Base-by-base conservation (phyloP, 2,329 filamentous ascomycete species). In the Epichloe baconii region DNA sequence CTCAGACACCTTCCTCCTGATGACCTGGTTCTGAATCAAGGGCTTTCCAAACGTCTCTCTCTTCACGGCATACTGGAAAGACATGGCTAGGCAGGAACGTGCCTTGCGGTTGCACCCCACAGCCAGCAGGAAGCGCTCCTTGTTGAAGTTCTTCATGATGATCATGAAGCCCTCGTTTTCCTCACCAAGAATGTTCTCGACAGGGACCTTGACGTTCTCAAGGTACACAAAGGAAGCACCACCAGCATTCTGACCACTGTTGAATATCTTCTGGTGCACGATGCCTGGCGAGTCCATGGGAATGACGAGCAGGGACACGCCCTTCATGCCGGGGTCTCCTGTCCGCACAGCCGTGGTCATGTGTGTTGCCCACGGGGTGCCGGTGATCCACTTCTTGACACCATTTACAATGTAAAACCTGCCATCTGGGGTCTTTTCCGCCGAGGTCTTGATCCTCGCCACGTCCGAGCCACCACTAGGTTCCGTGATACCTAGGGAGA, bases 371-470 rank as follows among this genome's bases (percentile, higher is more conserved):
- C 73, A 80, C 1, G 78, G 73, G 14, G 71, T 76, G 45, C 79
- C 79, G 1, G 82, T 83, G 56, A 85, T 84, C 79, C 80, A 83
- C 61, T 83, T 83, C 69, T 85, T 85, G 48, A 74, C 73, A 0
- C 81, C 82, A 52, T 82, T 83, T n/a, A 85, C 78, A 37, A 82
- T 59, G 57, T 83, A 85, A 47, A 68, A 62, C 36, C 70, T 66
- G 0, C 74, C 76, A 38, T 76, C 68, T 1, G 55, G 12, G 0
- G 62, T 56, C 26, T 67, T 68, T 38, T 65, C 61, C 0, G 82
- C 82, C 0, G 77, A 83, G 3, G 82, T 83, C 48, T 71, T 70
- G 44, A 86, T 74, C 55, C 76, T 77, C 1, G 79, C 80, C 3
- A 86, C 80, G 59, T 86, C 82, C 1, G 79, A 83, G 0, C 79